These are phyloP conservation scores for Hygrocybe punicea DNA, from an alignment of 768 basidiomycete genomes.

Conservation along the genomic window DNA sequence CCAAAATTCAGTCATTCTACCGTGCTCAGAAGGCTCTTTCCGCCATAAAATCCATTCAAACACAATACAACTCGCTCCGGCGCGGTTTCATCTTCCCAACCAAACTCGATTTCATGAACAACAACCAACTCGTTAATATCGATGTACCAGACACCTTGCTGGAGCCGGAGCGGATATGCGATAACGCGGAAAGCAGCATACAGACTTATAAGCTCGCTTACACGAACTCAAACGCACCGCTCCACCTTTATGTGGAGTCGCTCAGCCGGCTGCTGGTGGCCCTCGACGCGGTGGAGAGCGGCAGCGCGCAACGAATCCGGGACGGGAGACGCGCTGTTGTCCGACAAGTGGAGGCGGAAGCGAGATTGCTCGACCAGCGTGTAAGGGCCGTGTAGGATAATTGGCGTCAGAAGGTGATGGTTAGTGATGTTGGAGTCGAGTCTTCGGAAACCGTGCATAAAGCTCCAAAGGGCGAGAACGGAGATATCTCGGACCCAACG, in stretches of 20 bases:
- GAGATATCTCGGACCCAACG: no score
- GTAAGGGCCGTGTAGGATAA: slow-evolving; percentile 40
- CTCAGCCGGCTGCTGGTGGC: slow-evolving; percentile 60
- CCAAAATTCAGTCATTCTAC: slow-evolving; percentile 46
- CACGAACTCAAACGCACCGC: slow-evolving; percentile 54
- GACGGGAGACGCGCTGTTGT: slow-evolving; percentile 51
- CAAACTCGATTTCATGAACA: slow-evolving; percentile 44
- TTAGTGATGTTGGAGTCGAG: no score
- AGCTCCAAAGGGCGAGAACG: no score
- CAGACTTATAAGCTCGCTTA: slow-evolving; percentile 52
- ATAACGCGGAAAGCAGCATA: slow-evolving; percentile 23
- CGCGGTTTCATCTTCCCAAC: slow-evolving; percentile 43
- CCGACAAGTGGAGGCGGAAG: slow-evolving; percentile 57
- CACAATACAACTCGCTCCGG: slow-evolving; percentile 45
- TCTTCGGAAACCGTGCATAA: no score
- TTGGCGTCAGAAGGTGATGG: neutral
- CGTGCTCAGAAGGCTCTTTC: slow-evolving; percentile 43
- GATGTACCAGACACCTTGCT: slow-evolving; percentile 24
- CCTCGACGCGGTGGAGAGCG: slow-evolving; percentile 67
- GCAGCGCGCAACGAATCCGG: slow-evolving; percentile 54
- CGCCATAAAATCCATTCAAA: slow-evolving; percentile 38
- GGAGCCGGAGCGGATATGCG: slow-evolving; percentile 13
- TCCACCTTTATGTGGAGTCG: slow-evolving; percentile 61
- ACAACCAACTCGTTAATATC: slow-evolving; percentile 3
- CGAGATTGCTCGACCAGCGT: slow-evolving; percentile 47